These are phyloP conservation scores for Penicillium expansum DNA, from an alignment of 2,329 filamentous ascomycete genomes.

Conservation along the genomic window DNA sequence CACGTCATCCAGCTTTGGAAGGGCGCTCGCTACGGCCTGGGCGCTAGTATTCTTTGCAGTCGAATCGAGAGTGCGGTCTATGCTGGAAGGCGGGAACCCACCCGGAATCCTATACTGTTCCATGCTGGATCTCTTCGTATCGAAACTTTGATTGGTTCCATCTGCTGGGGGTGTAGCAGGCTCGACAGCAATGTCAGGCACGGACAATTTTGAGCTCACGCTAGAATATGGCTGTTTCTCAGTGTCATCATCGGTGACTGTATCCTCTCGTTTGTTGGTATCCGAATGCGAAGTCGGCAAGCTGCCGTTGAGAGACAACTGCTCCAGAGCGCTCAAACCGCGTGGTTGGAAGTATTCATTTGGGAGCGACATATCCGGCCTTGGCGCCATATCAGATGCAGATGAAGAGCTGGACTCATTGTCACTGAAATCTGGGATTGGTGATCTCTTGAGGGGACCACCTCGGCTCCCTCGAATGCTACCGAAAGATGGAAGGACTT, in stretches of 20 bases:
- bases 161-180: slow-evolving; percentile 49
- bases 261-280: slow-evolving; percentile 7
- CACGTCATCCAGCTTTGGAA: slow-evolving; percentile 18
- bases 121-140: slow-evolving; percentile 31
- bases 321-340: slow-evolving; percentile 13
- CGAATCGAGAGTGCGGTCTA: slow-evolving; percentile 21
- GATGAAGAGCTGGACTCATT: slow-evolving; percentile 36
- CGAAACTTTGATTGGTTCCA: slow-evolving; percentile 26
- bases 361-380: slow-evolving; percentile 39
- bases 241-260: background rate
- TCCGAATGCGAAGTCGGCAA: background rate
- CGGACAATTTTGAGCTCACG: slow-evolving; percentile 15
- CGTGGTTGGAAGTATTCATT: slow-evolving; percentile 26
- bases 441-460: slow-evolving; percentile 19
- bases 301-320: slow-evolving; percentile 12
- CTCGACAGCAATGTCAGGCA: slow-evolving; percentile 48
- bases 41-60: slow-evolving; percentile 10
- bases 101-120: slow-evolving; percentile 57
- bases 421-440: slow-evolving; percentile 27
- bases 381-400: slow-evolving; percentile 46
- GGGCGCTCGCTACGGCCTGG: slow-evolving; percentile 13
- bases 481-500: slow-evolving; percentile 61
- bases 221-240: slow-evolving; percentile 11
- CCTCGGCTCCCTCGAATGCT: slow-evolving; percentile 54
- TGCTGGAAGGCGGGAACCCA: slow-evolving; percentile 50